Evolutionary conservation across 768 basidiomycete genomes (phyloP).

Genomic region (Xerocomus potaroensis): DNA sequence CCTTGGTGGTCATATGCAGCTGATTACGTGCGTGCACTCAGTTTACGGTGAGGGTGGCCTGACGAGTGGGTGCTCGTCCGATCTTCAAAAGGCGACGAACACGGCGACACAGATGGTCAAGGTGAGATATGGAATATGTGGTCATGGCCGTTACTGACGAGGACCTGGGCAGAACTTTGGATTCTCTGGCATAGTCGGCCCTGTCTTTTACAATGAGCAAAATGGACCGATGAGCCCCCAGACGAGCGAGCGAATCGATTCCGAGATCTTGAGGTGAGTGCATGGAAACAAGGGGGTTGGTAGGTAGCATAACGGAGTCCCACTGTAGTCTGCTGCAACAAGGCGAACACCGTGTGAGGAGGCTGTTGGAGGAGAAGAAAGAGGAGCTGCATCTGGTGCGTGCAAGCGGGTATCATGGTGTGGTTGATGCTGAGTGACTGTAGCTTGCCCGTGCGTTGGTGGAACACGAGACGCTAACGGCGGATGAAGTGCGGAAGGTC

Average conservation of each 20-base stretch:
- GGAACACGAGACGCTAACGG: slow-evolving; percentile 89
- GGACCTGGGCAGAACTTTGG: slow-evolving; percentile 60
- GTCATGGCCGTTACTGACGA: too few relatives aligned
- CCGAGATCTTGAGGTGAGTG: slow-evolving; percentile 76
- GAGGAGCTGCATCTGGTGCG: slow-evolving; percentile 73
- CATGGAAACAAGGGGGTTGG: not conserved
- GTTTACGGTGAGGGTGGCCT: slow-evolving; percentile 87
- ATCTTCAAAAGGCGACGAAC: slow-evolving; percentile 74
- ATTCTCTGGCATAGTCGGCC: slow-evolving; percentile 75
- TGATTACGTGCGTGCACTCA: slow-evolving; percentile 24
- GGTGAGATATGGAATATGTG: slow-evolving; percentile 49
- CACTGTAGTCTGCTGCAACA: slow-evolving; percentile 60
- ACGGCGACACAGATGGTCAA: slow-evolving; percentile 87
- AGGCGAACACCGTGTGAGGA: slow-evolving; percentile 62
- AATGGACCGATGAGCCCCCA: slow-evolving; percentile 67
- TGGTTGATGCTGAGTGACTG: not conserved
- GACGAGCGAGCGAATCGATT: slow-evolving; percentile 82
- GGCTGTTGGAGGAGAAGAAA: slow-evolving; percentile 60
- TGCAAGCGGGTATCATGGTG: not conserved
- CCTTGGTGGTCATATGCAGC: not conserved
- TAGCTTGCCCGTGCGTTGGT: slow-evolving; percentile 90
- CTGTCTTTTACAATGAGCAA: slow-evolving; percentile 74
- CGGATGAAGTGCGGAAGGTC: slow-evolving; percentile 82
- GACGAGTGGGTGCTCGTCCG: slow-evolving; percentile 89
- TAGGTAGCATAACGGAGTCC: slow-evolving; percentile 1